phyloP scores from a whole-genome alignment of 1,284 basidiomycete genomes.

The Entoloma clypeatum region DNA sequence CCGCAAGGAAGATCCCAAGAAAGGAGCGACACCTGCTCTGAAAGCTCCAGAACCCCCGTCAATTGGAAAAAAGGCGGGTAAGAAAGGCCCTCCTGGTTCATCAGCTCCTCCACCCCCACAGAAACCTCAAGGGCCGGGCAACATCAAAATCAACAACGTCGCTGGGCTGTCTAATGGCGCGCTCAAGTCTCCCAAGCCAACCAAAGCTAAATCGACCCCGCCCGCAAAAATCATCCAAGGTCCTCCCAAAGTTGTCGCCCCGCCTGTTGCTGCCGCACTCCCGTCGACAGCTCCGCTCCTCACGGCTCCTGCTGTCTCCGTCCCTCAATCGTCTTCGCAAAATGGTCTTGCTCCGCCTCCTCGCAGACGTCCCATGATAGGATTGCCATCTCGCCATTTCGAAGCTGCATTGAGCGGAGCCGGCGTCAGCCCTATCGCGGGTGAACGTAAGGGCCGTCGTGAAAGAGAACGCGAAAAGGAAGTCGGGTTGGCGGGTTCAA shows the following conservation, averaged over 20 bases:
- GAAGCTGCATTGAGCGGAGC: constrained; percentile 29
- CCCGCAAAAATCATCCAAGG: constrained; percentile 3
- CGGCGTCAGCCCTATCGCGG: constrained; percentile 16
- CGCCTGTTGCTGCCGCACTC: constrained; percentile 4
- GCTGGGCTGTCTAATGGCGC: not conserved
- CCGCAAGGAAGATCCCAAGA: constrained; percentile 54
- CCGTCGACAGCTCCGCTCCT: constrained; percentile 11
- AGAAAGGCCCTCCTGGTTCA: constrained; percentile 12
- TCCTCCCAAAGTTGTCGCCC: not conserved
- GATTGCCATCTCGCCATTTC: constrained; percentile 28
- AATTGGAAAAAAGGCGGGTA: constrained; percentile 17
- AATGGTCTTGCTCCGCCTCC: constrained; percentile 17
- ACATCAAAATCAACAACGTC: constrained; percentile 5
- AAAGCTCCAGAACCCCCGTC: constrained; percentile 8
- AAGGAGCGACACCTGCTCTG: constrained; percentile 32
- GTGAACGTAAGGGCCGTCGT: constrained; percentile 12
- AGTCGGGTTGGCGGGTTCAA: constrained; percentile 9
- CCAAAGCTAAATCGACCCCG: no score
- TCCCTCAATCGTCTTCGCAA: constrained; percentile 9
- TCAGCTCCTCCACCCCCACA: constrained; percentile 2
- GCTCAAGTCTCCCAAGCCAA: constrained; percentile 15
- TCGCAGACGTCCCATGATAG: constrained; percentile 25
- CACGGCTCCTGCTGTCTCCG: constrained; percentile 5
- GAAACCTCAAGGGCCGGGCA: constrained; percentile 5
- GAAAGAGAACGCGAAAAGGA: constrained; percentile 12